Base-by-base conservation (phyloP, 257 asterid species). In the Primulina eburnea region DNA sequence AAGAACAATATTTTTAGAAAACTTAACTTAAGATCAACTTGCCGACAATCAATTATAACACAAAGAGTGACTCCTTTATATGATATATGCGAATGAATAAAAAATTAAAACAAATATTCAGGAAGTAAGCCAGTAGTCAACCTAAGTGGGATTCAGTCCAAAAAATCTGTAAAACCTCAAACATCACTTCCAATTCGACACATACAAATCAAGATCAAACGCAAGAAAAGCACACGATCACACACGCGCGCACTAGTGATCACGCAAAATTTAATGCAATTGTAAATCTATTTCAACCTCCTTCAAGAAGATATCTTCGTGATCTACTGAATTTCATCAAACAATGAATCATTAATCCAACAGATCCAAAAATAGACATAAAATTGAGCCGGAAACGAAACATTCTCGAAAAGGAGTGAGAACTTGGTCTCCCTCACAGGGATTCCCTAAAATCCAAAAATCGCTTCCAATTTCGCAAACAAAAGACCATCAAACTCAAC, bases 71-170 rank as follows among this genome's bases (percentile, higher is more conserved):
- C 52, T 7, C 8, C 12, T 34, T 21, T 47, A 53, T 47, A 34
- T 43, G 26, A 20, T 61, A 30, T 50, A 0, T 18, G 30, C 20
- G 8, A 70, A 62, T 64, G 37, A 40, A 60, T 34, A 37, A 43
- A 56, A 58, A 38, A 60, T 21, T 28, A 52, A 56, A 59, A 29
- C 14, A 75, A 47, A 47, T 3, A 12, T 47, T 12, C n/a, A 14
- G 18, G 55, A 60, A 77, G 73, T 56, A 73, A 76, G 32, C 59
- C 77, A 60, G 58, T 8, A 66, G 80, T 79, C 83, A 73, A 64
- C 67, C 1, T 37, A 59, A 65, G 52, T 62, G 28, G 71, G 60
- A 56, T 34, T 29, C 43, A 66, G 62, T 20, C 9, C 14, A 76
- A 76, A 53, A 6, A 4, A 43, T 30, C 73, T 17, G 4, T 17